Conservation (phyloP, 495 filamentous ascomycete species). For the Xylaria castorea region DNA sequence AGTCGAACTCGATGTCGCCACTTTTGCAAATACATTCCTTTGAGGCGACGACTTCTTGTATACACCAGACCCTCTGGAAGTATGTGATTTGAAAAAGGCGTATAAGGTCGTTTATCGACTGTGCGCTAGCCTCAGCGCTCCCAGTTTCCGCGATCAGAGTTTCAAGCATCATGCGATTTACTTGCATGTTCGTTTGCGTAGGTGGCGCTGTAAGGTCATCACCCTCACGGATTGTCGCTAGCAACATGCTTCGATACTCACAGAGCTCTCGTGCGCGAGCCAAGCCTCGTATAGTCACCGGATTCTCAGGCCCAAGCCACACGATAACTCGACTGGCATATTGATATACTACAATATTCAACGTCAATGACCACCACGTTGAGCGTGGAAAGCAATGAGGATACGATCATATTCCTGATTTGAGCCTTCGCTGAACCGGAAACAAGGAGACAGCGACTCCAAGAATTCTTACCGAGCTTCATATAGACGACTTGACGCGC, state of each 20-base stretch:
- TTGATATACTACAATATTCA: constrained; percentile 21
- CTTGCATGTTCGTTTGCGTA: background rate
- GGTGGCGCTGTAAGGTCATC: background rate
- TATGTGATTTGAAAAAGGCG: constrained; percentile 23
- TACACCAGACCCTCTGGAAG: constrained; percentile 30
- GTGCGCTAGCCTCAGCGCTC: background rate
- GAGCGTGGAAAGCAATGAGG: background rate
- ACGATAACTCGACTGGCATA: constrained; percentile 25
- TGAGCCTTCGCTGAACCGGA: background rate
- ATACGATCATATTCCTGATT: background rate
- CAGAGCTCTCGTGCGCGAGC: constrained; percentile 16
- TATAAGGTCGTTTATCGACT: constrained; percentile 10
- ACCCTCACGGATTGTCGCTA: background rate
- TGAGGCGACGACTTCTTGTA: constrained; percentile 30
- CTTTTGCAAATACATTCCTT: constrained; percentile 28
- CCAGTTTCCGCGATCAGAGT: constrained; percentile 13
- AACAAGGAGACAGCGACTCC: background rate
- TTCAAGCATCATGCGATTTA: constrained; percentile 13
- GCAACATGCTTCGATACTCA: constrained; percentile 3
- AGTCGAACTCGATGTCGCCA: constrained; percentile 28
- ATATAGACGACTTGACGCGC: constrained; percentile 16
- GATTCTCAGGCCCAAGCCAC: constrained; percentile 19
- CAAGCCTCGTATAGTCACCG: constrained; percentile 16
- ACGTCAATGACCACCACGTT: background rate
- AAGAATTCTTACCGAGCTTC: constrained; percentile 12